Percentiles rank a stretch among this genome's conserved stretches.
Evolutionary conservation across 805 yeast genomes (phyloP).

Genomic region (Alloascoidea africana): DNA sequence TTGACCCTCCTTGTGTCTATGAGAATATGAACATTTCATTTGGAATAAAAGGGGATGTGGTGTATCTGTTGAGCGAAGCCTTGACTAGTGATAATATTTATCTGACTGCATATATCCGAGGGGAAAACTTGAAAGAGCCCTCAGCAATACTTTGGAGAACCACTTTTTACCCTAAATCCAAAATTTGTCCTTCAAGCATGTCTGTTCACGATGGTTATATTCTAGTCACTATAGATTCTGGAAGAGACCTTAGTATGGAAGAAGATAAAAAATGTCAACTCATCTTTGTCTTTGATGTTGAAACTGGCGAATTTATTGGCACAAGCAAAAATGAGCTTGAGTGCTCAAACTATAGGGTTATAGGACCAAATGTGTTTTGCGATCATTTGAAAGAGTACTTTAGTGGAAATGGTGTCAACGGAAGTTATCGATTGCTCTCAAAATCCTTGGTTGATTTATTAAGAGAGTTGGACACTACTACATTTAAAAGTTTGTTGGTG

Average conservation of each 20-base stretch:
- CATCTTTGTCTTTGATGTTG: neutral
- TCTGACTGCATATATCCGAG: neutral
- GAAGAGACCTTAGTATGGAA: neutral
- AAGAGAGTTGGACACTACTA: neutral
- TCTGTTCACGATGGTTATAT: neutral
- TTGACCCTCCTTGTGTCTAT: neutral
- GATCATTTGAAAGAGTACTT: neutral
- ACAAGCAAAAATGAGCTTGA: neutral
- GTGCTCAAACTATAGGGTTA: conserved; percentile 1
- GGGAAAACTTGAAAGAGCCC: neutral
- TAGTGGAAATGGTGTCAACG: neutral
- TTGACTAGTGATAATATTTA: neutral
- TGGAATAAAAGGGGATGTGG: neutral
- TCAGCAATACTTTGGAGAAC: neutral
- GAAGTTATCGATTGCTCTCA: neutral
- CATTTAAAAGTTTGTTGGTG: neutral
- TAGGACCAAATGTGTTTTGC: neutral
- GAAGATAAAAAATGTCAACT: neutral
- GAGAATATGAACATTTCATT: conserved; percentile 1
- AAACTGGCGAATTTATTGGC: neutral
- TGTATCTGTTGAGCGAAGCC: neutral
- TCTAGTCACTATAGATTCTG: neutral
- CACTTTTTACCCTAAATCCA: neutral
- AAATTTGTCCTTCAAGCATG: neutral
- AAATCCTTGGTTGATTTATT: neutral